These are phyloP conservation scores for Parietichytrium sp. DNA, from an alignment of 108 stramenopile genomes.

Conservation along the genomic window DNA sequence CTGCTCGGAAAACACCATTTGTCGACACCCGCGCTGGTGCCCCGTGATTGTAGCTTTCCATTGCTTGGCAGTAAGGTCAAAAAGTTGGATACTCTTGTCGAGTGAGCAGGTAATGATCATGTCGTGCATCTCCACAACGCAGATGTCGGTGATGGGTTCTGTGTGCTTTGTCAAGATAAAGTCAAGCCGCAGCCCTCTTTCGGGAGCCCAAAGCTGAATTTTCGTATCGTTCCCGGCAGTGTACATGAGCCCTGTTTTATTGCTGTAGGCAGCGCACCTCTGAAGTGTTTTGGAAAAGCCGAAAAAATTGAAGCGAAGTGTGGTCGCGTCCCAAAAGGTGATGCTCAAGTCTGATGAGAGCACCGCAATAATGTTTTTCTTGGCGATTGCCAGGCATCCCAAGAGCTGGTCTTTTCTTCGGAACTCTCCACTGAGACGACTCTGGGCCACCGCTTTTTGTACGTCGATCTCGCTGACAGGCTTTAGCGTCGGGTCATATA, in stretches of 20 bases:
- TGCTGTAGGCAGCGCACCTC: neutral
- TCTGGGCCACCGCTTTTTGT: neutral
- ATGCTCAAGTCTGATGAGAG: conserved; percentile 11
- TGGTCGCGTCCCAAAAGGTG: conserved; percentile 24
- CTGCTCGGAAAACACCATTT: conserved; percentile 21
- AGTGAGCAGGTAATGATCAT: conserved; percentile 6
- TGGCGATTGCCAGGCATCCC: neutral
- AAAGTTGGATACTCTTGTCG: neutral
- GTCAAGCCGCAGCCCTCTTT: neutral
- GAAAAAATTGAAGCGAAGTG: neutral
- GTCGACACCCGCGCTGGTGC: neutral
- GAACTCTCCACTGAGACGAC: neutral
- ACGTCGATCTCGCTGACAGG: neutral
- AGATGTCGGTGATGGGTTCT: conserved; percentile 27
- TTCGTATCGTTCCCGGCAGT: neutral
- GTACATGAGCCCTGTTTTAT: neutral
- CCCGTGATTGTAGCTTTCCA: neutral
- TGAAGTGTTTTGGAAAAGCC: conserved; percentile 2
- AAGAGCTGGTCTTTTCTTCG: neutral
- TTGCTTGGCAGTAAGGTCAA: neutral
- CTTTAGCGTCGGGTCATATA: neutral
- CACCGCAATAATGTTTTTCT: neutral
- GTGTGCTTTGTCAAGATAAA: neutral
- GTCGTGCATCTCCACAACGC: neutral
- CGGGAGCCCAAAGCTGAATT: neutral